These are phyloP conservation scores for Apiospora hydei DNA, from an alignment of 2,329 filamentous ascomycete genomes.

Conservation along the genomic window DNA sequence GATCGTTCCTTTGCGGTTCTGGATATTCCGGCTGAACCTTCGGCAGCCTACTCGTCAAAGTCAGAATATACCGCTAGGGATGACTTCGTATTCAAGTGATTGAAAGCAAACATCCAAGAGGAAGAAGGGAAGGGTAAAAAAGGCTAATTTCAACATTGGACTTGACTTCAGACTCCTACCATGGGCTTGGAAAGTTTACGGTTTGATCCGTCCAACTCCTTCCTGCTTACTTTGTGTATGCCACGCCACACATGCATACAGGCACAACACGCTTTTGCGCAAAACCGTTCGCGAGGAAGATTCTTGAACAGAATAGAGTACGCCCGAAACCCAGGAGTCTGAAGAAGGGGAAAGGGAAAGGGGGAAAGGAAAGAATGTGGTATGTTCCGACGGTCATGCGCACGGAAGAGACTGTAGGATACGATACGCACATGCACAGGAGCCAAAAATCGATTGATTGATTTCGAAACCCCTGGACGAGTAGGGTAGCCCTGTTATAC, in stretches of 20 bases:
- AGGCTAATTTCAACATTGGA: neutral
- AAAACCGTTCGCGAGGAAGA: neutral
- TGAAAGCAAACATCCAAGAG: neutral
- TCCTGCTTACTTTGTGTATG: neutral
- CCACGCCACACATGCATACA: neutral
- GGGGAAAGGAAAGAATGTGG: neutral
- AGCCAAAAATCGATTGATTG: neutral
- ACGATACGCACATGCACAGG: neutral
- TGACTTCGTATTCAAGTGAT: neutral
- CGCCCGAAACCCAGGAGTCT: neutral
- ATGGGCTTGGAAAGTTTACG: constrained; percentile 5
- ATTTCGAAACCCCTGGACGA: neutral
- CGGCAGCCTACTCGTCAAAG: too few species aligned
- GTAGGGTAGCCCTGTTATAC: too few species aligned
- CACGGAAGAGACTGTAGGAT: neutral
- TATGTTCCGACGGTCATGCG: neutral
- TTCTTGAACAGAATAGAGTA: neutral
- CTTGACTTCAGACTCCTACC: constrained; percentile 11
- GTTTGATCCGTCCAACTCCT: constrained; percentile 12
- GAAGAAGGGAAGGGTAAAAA: neutral
- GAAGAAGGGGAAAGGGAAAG: neutral
- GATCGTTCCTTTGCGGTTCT: neutral
- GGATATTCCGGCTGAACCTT: too few species aligned
- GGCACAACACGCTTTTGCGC: neutral
- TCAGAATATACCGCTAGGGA: neutral